Base-by-base conservation (phyloP, 148 eudicot genomes). In the Rheum nobile region DNA sequence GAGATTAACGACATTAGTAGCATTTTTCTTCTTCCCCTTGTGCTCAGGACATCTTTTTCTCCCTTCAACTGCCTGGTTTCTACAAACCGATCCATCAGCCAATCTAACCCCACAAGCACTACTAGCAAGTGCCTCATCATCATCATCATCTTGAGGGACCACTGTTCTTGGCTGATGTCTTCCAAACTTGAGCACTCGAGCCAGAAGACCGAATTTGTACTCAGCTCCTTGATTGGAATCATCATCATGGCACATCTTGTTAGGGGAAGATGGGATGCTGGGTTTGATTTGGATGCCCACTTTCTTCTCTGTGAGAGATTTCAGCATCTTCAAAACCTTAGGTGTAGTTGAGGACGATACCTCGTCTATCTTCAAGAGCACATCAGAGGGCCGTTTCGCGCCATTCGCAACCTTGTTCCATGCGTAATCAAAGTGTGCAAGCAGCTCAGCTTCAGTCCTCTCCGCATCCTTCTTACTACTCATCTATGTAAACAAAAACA, bases 371-470 rank as follows among this genome's bases (percentile, higher is more conserved):
- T 83, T 89, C 35, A 39, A 65, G 71, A 74, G 73, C 55, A 88
- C 80, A 74, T 89, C 97, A 61, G 77, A 65, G 31, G 81, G 90
- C 44, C 98, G 98, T 32, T 97, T 91, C 70, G 75, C 69, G 22
- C 90, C 85, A 77, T 94, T 94, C 44, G 84, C 83, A 29, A 83
- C 88, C 85, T 85, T 89, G 82, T 94, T 94, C 98, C 98, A 94
- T 29, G 97, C 97, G 79, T 94, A 94, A 77, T 94, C 93, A 72
- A 94, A 91, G 21, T 59, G 79, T 75, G 75, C 82, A 35, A 94
- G 93, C 76, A 91, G 85, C 78, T 80, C 75, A 65, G 85, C 80
- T 88, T 94, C 97, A 74, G 87, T 87, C 63, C 76, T 83, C 83
- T 86, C 90, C 42, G 98, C 98, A 38, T 89, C 88, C 63, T 77